Conservation (phyloP, 495 filamentous ascomycete genomes). For the Wilcoxina mikolae region DNA sequence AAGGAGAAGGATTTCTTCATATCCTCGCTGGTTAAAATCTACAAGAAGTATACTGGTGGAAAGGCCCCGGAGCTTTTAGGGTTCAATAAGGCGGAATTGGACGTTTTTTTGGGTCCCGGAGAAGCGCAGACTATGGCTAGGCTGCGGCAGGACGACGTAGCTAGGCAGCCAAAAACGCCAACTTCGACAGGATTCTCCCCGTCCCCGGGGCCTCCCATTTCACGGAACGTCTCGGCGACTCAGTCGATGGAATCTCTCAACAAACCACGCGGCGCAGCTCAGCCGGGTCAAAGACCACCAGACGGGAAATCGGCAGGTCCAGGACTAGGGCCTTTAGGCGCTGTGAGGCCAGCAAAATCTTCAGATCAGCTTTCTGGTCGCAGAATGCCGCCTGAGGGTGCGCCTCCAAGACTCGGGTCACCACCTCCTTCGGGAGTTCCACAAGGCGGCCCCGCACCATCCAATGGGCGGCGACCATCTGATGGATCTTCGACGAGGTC, state of each 20-base stretch:
- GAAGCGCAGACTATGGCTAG: constrained; percentile 6
- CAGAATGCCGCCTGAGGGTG: not conserved
- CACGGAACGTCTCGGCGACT: constrained; percentile 19
- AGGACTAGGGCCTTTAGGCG: not conserved
- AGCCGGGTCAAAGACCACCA: not conserved
- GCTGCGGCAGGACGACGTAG: constrained; percentile 20
- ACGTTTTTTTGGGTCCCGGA: constrained; percentile 45
- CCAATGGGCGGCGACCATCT: constrained; percentile 20
- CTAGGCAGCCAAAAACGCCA: not conserved
- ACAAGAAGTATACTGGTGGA: constrained; percentile 85
- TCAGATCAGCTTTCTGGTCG: not conserved
- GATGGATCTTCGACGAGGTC: constrained; percentile 23
- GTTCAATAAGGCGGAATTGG: constrained; percentile 65
- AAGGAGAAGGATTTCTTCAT: constrained; percentile 99
- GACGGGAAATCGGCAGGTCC: not conserved
- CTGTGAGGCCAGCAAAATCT: not conserved
- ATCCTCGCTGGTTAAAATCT: constrained; percentile 85
- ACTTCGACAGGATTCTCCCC: constrained; percentile 5
- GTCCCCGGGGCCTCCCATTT: constrained; percentile 10
- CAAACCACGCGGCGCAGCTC: not conserved
- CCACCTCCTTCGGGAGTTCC: not conserved
- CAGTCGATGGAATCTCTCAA: constrained; percentile 22
- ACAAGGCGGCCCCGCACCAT: not conserved
- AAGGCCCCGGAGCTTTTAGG: constrained; percentile 62
- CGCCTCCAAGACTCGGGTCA: not conserved